Evolutionary conservation across 768 basidiomycete genomes (phyloP).

Genomic region (Mycena alexandri): DNA sequence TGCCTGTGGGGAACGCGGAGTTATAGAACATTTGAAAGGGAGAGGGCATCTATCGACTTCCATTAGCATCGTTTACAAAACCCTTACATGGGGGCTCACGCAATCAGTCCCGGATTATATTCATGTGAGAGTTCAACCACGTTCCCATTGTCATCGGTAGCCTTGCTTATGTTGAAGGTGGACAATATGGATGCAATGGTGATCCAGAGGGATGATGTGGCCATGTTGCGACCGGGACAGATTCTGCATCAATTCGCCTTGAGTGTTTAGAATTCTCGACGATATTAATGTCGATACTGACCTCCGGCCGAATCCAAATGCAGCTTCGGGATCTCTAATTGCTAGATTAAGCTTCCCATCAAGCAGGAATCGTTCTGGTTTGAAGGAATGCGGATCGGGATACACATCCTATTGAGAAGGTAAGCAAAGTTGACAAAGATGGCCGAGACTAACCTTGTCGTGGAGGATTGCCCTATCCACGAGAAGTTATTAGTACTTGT

Average conservation of each 20-base stretch:
- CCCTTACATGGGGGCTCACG: not conserved
- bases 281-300: not conserved
- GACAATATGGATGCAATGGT: not conserved
- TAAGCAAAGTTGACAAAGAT: not conserved
- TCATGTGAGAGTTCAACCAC: slow-evolving; percentile 11
- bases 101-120: slow-evolving; percentile 1
- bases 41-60: not conserved
- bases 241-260: not conserved
- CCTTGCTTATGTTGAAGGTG: slow-evolving; percentile 14
- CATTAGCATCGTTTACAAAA: not conserved
- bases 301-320: slow-evolving; percentile 14
- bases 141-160: not conserved
- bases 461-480: too few species aligned
- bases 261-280: too few species aligned
- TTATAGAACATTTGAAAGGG: slow-evolving; percentile 10
- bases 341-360: not conserved
- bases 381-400: too few species aligned
- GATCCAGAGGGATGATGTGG: slow-evolving; percentile 13
- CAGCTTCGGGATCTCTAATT: not conserved
- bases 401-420: not conserved
- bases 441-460: not conserved
- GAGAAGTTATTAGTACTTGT: too few species aligned
- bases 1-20: not conserved
- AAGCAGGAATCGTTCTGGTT: too few species aligned
- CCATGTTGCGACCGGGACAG: slow-evolving; percentile 13